These are phyloP conservation scores for Andrographis paniculata DNA, from an alignment of 305 asterid genomes.

Conservation along the genomic window DNA sequence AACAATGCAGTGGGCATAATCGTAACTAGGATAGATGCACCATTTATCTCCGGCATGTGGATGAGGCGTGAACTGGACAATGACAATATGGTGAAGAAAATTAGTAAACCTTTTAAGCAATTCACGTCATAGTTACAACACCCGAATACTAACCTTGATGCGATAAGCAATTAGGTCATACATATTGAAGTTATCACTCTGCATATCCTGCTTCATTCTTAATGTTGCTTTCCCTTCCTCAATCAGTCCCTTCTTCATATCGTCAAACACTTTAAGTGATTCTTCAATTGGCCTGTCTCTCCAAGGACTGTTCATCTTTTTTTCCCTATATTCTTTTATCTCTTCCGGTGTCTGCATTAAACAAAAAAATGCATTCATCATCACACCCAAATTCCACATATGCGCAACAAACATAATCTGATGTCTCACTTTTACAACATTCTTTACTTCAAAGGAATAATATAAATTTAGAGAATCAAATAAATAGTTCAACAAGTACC, in stretches of 20 bases:
- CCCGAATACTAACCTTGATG: slow-evolving; percentile 49
- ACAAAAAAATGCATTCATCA: slow-evolving; percentile 8
- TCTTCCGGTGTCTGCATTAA: slow-evolving; percentile 52
- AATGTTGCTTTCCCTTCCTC: slow-evolving; percentile 94
- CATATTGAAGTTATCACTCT: slow-evolving; percentile 88
- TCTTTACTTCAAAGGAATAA: too few species aligned
- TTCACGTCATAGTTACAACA: too few species aligned
- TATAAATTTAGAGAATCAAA: too few species aligned
- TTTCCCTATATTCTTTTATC: slow-evolving; percentile 59
- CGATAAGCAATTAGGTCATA: slow-evolving; percentile 93
- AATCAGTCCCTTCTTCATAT: slow-evolving; percentile 69
- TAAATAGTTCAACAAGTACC: too few species aligned
- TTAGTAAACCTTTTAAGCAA: slow-evolving; percentile 19
- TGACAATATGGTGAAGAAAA: slow-evolving; percentile 10
- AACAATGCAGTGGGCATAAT: slow-evolving; percentile 85
- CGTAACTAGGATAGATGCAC: slow-evolving; percentile 96
- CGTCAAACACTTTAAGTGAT: slow-evolving; percentile 50
- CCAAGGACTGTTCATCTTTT: slow-evolving; percentile 69
- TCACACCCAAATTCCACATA: too few species aligned
- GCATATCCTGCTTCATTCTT: slow-evolving; percentile 98
- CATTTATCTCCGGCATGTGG: slow-evolving; percentile 96
- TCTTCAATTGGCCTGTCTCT: slow-evolving; percentile 60
- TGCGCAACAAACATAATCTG: too few species aligned
- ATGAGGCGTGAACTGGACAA: slow-evolving; percentile 85
- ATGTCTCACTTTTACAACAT: too few species aligned